phyloP scores from a whole-genome alignment of 2,329 filamentous ascomycete genomes.

The Drechslerella coelobrocha region DNA sequence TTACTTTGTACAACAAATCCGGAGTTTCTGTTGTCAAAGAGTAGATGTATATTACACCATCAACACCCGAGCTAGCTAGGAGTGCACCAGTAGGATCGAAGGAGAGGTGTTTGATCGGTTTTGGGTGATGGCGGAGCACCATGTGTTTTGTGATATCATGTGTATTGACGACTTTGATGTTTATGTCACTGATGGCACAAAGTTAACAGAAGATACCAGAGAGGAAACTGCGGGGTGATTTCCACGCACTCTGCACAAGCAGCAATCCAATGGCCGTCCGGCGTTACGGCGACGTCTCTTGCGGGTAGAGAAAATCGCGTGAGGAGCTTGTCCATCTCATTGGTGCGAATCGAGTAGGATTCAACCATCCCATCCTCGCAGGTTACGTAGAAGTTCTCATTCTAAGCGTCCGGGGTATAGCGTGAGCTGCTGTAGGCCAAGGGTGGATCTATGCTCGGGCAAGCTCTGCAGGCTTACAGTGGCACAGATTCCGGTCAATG shows the following conservation, averaged over 20 bases:
- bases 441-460: background rate
- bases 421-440: background rate
- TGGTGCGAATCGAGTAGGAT: constrained; percentile 80
- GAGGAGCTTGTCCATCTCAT: constrained; percentile 79
- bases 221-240: background rate
- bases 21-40: constrained; percentile 79
- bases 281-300: constrained; percentile 81
- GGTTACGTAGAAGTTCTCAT: constrained; percentile 85
- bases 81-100: constrained; percentile 82
- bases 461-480: constrained; percentile 60
- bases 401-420: constrained; percentile 59
- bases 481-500: constrained; percentile 79
- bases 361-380: constrained; percentile 96
- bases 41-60: constrained; percentile 90
- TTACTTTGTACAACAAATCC: constrained; percentile 79
- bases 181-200: constrained; percentile 69
- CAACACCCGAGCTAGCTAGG: constrained; percentile 81
- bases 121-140: constrained; percentile 80
- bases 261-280: constrained; percentile 84
- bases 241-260: constrained; percentile 85
- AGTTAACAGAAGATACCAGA: background rate
- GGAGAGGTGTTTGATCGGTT: constrained; percentile 87
- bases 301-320: constrained; percentile 84
- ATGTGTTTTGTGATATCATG: constrained; percentile 77
- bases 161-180: constrained; percentile 85